Evolutionary conservation across 441 rosid genomes (phyloP).

Genomic region (Omphalea diandra): DNA sequence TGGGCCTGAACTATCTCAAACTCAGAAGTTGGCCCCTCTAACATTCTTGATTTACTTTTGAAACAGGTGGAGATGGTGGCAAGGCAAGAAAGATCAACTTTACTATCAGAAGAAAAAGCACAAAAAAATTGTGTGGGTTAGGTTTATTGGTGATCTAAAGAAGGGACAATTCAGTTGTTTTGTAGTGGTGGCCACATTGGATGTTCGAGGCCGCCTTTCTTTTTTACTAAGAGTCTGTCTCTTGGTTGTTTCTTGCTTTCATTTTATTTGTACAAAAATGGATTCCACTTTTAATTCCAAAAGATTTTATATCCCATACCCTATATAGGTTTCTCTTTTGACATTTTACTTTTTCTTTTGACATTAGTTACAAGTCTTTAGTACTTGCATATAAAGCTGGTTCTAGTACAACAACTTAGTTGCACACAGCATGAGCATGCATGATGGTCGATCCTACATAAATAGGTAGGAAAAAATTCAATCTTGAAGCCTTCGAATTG

Average conservation of each 20-base stretch:
- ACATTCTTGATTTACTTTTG: background rate
- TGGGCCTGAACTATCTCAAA: background rate
- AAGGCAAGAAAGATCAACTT: constrained; percentile 45
- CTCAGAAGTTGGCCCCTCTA: too few species aligned
- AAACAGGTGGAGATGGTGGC: constrained; percentile 67
- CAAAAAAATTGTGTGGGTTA: background rate
- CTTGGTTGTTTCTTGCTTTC: background rate
- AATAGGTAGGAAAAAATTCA: too few species aligned
- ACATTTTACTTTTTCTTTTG: background rate
- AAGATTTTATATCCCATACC: background rate
- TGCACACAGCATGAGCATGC: too few species aligned
- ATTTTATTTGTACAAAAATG: constrained; percentile 22
- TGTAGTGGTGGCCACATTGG: background rate
- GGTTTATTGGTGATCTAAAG: constrained; percentile 18
- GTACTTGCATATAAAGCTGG: background rate
- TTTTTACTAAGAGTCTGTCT: background rate
- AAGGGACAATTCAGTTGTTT: constrained; percentile 23
- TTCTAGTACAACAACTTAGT: too few species aligned
- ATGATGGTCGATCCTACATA: background rate
- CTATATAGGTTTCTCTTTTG: background rate
- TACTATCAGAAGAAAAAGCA: constrained; percentile 33
- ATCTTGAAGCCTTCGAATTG: too few species aligned
- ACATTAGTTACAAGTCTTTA: background rate
- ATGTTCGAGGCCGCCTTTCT: constrained; percentile 5
- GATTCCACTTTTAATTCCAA: constrained; percentile 19